phyloP scores from a whole-genome alignment of 345 rosid genomes.

The Limnanthes douglasii region DNA sequence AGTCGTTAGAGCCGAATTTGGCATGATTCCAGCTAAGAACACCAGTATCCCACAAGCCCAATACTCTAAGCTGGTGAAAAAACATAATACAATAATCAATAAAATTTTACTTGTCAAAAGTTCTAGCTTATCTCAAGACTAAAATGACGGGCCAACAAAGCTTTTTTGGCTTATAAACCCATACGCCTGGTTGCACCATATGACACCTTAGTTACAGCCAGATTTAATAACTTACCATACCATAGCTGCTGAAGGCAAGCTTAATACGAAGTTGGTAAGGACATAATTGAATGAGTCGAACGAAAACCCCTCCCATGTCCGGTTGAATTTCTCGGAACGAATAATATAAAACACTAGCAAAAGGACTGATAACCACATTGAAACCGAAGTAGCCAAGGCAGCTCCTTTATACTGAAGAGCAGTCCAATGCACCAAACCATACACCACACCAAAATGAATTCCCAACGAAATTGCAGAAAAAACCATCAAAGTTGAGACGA shows the following conservation, averaged over 20 bases:
- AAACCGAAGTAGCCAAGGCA: constrained; percentile 50
- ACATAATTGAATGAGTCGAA: constrained; percentile 20
- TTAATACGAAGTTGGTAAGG: constrained; percentile 22
- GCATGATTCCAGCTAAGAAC: constrained; percentile 58
- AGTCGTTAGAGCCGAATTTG: constrained; percentile 36
- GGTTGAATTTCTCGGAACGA: constrained; percentile 18
- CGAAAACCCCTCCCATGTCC: constrained; percentile 53
- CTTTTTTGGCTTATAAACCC: no score
- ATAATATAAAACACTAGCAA: constrained; percentile 27
- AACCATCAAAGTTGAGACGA: constrained; percentile 27
- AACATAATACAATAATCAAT: not conserved
- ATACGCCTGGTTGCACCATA: no score
- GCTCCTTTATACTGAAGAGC: constrained; percentile 50
- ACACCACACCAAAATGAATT: constrained; percentile 30
- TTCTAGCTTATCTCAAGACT: constrained; percentile 4
- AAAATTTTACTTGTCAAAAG: not conserved
- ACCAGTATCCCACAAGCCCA: constrained; percentile 84
- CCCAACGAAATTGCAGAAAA: constrained; percentile 27
- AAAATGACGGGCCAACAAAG: no score
- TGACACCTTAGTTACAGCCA: no score
- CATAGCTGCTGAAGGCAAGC: constrained; percentile 70
- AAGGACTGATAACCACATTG: constrained; percentile 44
- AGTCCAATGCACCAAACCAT: constrained; percentile 25
- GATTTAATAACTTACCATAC: constrained; percentile 59
- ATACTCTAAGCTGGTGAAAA: constrained; percentile 34